Evolutionary conservation across 164 flowering plant species (phyloP), one percentile per base, ranked within the genome.

Genomic region (Kalanchoe fedtschenkoi): DNA sequence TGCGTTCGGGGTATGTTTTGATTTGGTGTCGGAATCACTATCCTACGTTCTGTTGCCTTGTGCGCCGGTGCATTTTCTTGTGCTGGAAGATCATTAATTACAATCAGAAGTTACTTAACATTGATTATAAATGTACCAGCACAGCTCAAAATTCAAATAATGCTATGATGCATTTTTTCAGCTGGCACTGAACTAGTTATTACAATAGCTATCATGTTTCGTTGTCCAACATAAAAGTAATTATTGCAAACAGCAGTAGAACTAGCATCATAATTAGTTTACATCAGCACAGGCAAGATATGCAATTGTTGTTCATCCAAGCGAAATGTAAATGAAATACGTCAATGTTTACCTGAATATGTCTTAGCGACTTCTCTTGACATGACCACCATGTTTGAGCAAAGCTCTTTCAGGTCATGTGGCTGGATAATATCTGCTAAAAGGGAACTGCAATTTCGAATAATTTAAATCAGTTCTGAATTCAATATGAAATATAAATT

Each of bases 361-460:
- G 72, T 68, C 74, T 71, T 80, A 0, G 84, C 74, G 62, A 84
- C 87, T 77, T 80, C 82, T 62, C 60, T 68, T 39, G 98, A 72
- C 47, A 72, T 65, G 30, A 77, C 70, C 26, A 86, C 96, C 73
- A 89, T 71, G 75, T 77, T 70, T 22, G 88, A 82, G 76, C 98
- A 92, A 22, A 92, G 80, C 37, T 85, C 86, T 63, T 79, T 86
- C 60, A 86, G 70, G 55, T 89, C 83, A 61, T 79, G 78, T 26
- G 83, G 85, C 66, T 80, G 82, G 62, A 92, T 74, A 34, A 87
- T 69, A 57, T 80, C 88, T 28, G 87, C 92, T 65, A 89, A 77
- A 17, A 79, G 81, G 72, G 96, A 92, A 73, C 98, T 92, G 67
- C 63, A 74, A 4, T 4, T 39, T n/a, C 21, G 5, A 42, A 17